Evolutionary conservation across 805 yeast species (phyloP).

Genomic region (Phaffomyces thermotolerans): DNA sequence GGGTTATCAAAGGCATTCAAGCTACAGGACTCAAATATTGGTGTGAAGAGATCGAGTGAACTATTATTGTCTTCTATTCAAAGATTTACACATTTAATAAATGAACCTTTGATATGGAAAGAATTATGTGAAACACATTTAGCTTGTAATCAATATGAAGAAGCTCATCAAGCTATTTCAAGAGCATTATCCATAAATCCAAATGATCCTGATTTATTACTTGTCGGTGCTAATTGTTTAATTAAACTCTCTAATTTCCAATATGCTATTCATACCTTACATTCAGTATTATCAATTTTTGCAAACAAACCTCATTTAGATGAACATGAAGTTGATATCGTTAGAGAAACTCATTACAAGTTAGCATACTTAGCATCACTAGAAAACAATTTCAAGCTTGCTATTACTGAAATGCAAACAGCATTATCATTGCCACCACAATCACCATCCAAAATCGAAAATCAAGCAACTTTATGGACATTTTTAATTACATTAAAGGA

Average conservation of each 20-base stretch:
- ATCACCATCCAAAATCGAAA: conserved; percentile 35
- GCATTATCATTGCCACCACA: conserved; percentile 47
- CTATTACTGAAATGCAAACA: conserved; percentile 42
- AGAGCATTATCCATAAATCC: conserved; percentile 33
- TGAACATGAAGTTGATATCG: conserved; percentile 36
- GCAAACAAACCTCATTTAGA: conserved; percentile 19
- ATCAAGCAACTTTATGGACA: conserved; percentile 46
- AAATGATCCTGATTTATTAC: conserved; percentile 40
- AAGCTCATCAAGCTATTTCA: conserved; percentile 43
- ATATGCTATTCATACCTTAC: conserved; percentile 42
- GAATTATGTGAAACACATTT: conserved; percentile 49
- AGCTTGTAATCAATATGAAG: conserved; percentile 39
- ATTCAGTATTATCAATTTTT: conserved; percentile 35
- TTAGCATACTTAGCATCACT: conserved; percentile 48
- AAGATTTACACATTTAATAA: conserved; percentile 30
- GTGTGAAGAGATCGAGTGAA: conserved; percentile 16
- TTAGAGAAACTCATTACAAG: conserved; percentile 47
- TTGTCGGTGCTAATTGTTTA: conserved; percentile 42
- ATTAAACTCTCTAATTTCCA: conserved; percentile 35
- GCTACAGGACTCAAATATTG: conserved; percentile 8
- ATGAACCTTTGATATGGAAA: conserved; percentile 35
- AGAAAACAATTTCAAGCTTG: conserved; percentile 41
- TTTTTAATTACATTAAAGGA: conserved; percentile 46
- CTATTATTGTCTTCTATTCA: conserved; percentile 15
- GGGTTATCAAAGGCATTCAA: conserved; percentile 14